Conservation (phyloP, 2,329 filamentous ascomycete genomes). For the Moelleriella libera region DNA sequence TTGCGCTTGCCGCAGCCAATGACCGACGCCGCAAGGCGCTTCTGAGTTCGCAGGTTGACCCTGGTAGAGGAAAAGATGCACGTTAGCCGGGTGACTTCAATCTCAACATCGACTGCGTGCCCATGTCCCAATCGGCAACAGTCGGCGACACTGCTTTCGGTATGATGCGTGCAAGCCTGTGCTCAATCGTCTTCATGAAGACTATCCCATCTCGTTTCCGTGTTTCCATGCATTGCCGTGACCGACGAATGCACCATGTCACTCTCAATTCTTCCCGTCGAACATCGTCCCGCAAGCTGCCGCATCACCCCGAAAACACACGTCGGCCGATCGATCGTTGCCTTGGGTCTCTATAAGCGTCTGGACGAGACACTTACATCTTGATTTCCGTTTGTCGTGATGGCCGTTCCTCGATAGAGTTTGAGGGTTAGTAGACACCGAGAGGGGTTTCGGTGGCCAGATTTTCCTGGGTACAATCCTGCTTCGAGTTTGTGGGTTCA, state of each 20-base stretch:
- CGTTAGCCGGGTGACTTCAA: background rate
- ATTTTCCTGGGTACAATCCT: conserved; percentile 25
- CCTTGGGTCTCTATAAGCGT: background rate
- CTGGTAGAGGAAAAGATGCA: conserved; percentile 31
- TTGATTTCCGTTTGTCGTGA: conserved; percentile 27
- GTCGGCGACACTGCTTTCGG: too few relatives aligned
- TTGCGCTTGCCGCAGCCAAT: conserved; percentile 99
- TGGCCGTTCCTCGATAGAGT: conserved; percentile 25
- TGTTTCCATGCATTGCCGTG: too few relatives aligned
- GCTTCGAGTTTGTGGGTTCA: conserved; percentile 27
- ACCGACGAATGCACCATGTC: too few relatives aligned
- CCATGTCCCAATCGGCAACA: too few relatives aligned
- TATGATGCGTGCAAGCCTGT: too few relatives aligned
- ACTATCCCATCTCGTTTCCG: too few relatives aligned
- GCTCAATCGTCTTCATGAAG: too few relatives aligned
- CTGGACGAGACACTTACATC: conserved; percentile 23
- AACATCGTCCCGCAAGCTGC: conserved; percentile 1
- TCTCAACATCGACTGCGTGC: background rate
- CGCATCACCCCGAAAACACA: background rate
- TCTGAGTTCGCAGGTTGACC: conserved; percentile 99
- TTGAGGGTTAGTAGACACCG: conserved; percentile 16
- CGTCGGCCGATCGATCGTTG: conserved; percentile 2
- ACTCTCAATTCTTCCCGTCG: background rate
- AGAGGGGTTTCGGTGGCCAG: conserved; percentile 24
- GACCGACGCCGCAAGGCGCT: conserved; percentile 97